Evolutionary conservation across 352 stramenopile species (phyloP), one percentile per base, ranked within the genome.

Genomic region (Globisporangium cylindrosporum): DNA sequence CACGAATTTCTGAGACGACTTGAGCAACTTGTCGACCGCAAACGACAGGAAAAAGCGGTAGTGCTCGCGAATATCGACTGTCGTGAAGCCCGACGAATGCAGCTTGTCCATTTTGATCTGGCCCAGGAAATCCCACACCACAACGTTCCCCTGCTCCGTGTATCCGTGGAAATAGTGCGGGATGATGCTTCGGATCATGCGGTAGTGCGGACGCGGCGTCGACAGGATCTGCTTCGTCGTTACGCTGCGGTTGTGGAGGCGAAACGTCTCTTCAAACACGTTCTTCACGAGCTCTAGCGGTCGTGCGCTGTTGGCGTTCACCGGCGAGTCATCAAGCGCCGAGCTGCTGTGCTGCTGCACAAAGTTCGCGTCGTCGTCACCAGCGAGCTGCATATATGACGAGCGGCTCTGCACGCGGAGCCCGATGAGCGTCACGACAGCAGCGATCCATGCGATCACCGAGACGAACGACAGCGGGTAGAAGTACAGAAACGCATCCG

Each of bases 11-110:
- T 92, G 84, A 3, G 71, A 75, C 41, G 77, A 71, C 41, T 86
- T 86, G 18, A 91, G 70, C 59, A 94, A 62, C 20, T 85, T 92
- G 25, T 90, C 81, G 38, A 92, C 69, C 7, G 82, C 86, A 49
- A 91, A 94, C 48, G 84, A 76, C 32, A 94, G 59, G 62, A 94
- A 92, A 55, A 91, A 94, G 34, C 82, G 78, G 70, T 94, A 94
- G 59, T 94, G 86, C 25, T 84, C 71, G 12, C 82, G 74, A 41
- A 94, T 78, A 57, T 94, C 86, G 3, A 80, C 64, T 12, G 82
- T 91, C 59, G 86, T 92, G 54, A 92, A 94, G 34, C 86, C 84
- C 3, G 74, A 83, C 38, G 82, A 75, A 12, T 79, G 72, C 32
- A 94, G 64, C 62, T 83, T 84, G 56, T 92, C 84, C 81, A 91